Conservation (phyloP, 352 stramenopile genomes). For the Pythium scleroteichum region DNA sequence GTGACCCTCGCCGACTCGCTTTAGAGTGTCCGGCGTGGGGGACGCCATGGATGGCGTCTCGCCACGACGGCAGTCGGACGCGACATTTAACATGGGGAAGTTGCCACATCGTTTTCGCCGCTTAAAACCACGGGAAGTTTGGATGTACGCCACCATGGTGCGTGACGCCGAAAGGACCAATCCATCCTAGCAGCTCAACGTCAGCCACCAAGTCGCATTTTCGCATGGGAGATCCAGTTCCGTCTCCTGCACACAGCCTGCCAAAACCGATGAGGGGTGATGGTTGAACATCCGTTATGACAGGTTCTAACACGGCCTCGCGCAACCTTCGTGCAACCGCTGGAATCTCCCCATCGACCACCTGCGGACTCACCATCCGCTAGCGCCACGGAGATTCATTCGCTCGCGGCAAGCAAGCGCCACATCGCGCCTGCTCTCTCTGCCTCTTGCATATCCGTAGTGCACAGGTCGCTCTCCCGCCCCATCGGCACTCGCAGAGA, state of each 20-base stretch:
- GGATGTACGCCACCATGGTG: no score
- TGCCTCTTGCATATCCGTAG: background rate
- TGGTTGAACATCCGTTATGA: constrained; percentile 32
- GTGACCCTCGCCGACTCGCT: no score
- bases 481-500: background rate
- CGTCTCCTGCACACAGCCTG: background rate
- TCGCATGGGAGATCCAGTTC: constrained; percentile 11
- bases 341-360: constrained; percentile 19
- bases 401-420: background rate
- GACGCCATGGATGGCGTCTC: no score
- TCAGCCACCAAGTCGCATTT: background rate
- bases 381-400: constrained; percentile 1
- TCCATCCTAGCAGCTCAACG: background rate
- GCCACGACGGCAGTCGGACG: no score
- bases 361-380: background rate
- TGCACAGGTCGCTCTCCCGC: background rate
- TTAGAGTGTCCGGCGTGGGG: no score
- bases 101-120: no score
- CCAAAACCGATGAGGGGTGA: constrained; percentile 22
- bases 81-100: no score
- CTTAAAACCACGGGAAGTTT: no score
- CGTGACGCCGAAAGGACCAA: no score
- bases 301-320: constrained; percentile 8
- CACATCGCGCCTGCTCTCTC: background rate
- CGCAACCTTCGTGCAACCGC: constrained; percentile 12